Evolutionary conservation across 2,329 filamentous ascomycete genomes (phyloP).

Genomic region (Sporothrix humicola): DNA sequence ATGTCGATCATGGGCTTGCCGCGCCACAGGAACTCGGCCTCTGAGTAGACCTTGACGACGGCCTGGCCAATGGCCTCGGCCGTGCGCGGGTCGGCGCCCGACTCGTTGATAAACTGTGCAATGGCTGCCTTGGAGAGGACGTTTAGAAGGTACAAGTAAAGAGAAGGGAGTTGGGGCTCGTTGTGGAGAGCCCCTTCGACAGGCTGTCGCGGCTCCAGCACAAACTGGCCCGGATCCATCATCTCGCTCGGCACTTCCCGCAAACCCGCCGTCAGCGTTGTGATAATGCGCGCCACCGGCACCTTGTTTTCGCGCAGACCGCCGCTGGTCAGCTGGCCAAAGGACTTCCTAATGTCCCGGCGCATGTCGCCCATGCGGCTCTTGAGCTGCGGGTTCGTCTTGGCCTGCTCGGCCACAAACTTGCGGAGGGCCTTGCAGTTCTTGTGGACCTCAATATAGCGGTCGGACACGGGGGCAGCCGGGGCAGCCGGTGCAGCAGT

Average conservation of each 20-base stretch:
- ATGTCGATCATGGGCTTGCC: constrained; percentile 75
- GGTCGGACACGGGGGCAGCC: constrained; percentile 43
- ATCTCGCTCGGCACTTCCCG: constrained; percentile 54
- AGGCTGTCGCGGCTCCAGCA: constrained; percentile 50
- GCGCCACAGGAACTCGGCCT: constrained; percentile 65
- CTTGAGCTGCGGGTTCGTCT: constrained; percentile 64
- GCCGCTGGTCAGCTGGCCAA: constrained; percentile 74
- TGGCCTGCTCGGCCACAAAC: constrained; percentile 58
- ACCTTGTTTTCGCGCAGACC: constrained; percentile 46
- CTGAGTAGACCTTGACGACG: constrained; percentile 71
- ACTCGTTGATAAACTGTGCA: constrained; percentile 68
- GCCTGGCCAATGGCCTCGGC: constrained; percentile 77
- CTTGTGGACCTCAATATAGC: constrained; percentile 66
- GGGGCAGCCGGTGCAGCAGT: constrained; percentile 18
- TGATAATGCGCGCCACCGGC: constrained; percentile 59
- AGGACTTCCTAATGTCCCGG: constrained; percentile 70
- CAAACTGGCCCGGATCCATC: constrained; percentile 60
- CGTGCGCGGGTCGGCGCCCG: constrained; percentile 60
- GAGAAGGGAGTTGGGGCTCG: constrained; percentile 57
- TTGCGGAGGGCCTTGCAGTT: constrained; percentile 65
- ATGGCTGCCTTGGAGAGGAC: constrained; percentile 72
- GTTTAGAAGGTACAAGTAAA: constrained; percentile 75
- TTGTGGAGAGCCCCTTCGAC: constrained; percentile 52
- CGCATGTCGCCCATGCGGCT: constrained; percentile 72
- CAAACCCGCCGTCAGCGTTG: constrained; percentile 58